Base-by-base conservation (phyloP, 129 eudicot genomes). In the Oenanthe sinensis region DNA sequence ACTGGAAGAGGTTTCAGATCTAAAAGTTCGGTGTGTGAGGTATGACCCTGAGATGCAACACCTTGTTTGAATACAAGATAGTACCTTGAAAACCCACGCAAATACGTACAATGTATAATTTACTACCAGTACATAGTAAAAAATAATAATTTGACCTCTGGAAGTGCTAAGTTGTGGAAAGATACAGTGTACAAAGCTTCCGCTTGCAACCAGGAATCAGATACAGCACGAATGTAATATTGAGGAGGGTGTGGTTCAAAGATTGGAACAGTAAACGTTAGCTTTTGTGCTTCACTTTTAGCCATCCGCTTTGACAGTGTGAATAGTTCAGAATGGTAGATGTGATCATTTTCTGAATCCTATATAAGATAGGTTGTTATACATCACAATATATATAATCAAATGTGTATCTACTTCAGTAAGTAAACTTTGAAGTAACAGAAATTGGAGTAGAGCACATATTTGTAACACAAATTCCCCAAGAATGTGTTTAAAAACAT, bases 221-320 rank as follows among this genome's bases (percentile, higher is more conserved):
- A 95, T 81, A 95, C 89, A 55, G 99, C 97, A 85, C 97, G 97
- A 71, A 95, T 95, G 78, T 88, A 88, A 82, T 95, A 95, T 80
- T 95, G 99, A 75, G 99, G 93, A 77, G 99, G 99, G 84, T 95
- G 99, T 80, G 99, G 99, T 85, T 95, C 99, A 81, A 95, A 95
- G 63, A 95, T 95, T 37, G 99, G 99, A 80, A 95, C 96, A 19
- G 97, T 92, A 79, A 95, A 95, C 39, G 99, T 87, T 76, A 95
- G 92, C 86, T 95, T 95, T 74, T 92, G 99, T 68, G 99, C 92
- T 77, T 95, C 99, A 75, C 87, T 96, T 84, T 76, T 95, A 43
- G 97, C 97, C 86, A 87, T 88, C 81, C 87, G 79, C 83, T 95
- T 95, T 39, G 97, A 85, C 82, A 95, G 79, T 22, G 99, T 86